phyloP scores from a whole-genome alignment of 495 filamentous ascomycete genomes.

The Xylaria cubensis region DNA sequence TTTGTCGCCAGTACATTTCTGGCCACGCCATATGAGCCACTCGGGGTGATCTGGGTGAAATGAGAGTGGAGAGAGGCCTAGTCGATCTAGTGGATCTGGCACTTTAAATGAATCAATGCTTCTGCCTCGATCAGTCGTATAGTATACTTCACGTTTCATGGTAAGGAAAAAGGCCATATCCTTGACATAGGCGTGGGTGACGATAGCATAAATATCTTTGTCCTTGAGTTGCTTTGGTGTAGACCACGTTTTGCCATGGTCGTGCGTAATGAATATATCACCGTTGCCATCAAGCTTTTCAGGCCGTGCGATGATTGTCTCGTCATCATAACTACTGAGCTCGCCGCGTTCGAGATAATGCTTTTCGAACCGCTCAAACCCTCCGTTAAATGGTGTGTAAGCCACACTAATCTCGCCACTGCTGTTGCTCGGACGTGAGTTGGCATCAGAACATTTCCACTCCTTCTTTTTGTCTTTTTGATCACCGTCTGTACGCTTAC shows the following conservation, averaged over 20 bases:
- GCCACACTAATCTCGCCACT: constrained; percentile 67
- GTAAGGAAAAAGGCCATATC: constrained; percentile 89
- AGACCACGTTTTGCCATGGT: constrained; percentile 87
- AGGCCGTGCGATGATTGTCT: constrained; percentile 85
- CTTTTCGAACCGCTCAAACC: constrained; percentile 65
- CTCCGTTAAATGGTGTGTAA: constrained; percentile 63
- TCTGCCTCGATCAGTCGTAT: constrained; percentile 75
- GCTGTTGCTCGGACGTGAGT: constrained; percentile 47
- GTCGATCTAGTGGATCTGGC: constrained; percentile 47
- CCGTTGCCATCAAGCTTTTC: constrained; percentile 45
- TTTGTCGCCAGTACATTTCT: constrained; percentile 62
- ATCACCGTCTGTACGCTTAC: constrained; percentile 63
- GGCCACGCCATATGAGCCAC: constrained; percentile 91
- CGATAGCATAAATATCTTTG: constrained; percentile 69
- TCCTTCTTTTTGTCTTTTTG: constrained; percentile 68
- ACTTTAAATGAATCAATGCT: constrained; percentile 72
- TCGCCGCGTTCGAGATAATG: constrained; percentile 82
- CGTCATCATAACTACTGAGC: constrained; percentile 66
- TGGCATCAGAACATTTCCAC: constrained; percentile 58
- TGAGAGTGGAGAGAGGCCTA: constrained; percentile 52
- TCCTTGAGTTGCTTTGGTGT: constrained; percentile 61
- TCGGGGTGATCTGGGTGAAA: constrained; percentile 85
- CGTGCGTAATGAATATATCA: constrained; percentile 71
- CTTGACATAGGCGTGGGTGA: constrained; percentile 77
- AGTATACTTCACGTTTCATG: constrained; percentile 68